These are phyloP conservation scores for Didymella glomerata DNA, from an alignment of 2,329 filamentous ascomycete species.

Conservation along the genomic window DNA sequence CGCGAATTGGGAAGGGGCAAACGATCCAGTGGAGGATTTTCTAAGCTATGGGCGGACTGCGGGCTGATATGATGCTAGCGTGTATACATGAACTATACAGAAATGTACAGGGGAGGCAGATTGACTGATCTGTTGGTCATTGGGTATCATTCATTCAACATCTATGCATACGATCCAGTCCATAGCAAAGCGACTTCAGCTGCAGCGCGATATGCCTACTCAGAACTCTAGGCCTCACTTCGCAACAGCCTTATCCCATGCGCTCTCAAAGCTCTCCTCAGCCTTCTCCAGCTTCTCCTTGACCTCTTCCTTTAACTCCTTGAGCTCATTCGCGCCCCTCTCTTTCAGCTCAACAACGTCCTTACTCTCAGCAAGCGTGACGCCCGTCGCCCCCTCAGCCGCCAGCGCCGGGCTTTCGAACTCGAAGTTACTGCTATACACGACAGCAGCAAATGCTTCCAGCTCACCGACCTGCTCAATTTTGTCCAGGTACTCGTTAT, in stretches of 20 bases:
- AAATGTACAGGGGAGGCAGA: not conserved
- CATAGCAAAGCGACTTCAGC: not conserved
- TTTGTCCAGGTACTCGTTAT: constrained; percentile 63
- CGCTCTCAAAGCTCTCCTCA: constrained; percentile 68
- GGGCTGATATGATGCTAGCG: not conserved
- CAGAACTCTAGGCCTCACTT: constrained; percentile 33
- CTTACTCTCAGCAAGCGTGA: not conserved
- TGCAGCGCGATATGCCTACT: too few species aligned
- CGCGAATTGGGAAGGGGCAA: not conserved
- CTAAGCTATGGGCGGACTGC: not conserved
- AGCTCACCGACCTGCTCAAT: constrained; percentile 81
- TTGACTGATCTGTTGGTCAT: not conserved
- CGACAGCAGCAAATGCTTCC: constrained; percentile 84
- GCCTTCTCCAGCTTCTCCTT: constrained; percentile 45
- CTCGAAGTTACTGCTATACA: constrained; percentile 83
- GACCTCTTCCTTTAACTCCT: constrained; percentile 57
- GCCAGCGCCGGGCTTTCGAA: constrained; percentile 55
- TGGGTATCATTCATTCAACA: constrained; percentile 25
- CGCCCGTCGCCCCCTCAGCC: constrained; percentile 23
- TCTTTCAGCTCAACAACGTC: constrained; percentile 64
- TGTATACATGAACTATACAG: not conserved
- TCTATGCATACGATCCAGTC: not conserved
- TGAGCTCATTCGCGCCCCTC: constrained; percentile 59
- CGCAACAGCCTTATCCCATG: constrained; percentile 72
- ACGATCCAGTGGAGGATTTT: not conserved